phyloP scores from a whole-genome alignment of 371 early-diverging fungal species.

The Mucor sp. region DNA sequence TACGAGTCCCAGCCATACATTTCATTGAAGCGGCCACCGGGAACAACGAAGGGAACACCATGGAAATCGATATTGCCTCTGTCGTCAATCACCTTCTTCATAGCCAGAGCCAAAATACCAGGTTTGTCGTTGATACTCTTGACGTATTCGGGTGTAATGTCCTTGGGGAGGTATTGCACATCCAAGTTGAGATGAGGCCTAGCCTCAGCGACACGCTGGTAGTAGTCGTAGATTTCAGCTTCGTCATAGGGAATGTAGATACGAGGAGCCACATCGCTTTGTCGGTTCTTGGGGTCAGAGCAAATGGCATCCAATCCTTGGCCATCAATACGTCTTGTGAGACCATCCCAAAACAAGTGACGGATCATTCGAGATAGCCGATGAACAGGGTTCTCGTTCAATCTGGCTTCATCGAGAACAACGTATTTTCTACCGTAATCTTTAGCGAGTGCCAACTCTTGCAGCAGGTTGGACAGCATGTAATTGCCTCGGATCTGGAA shows the following conservation, averaged over 20 bases:
- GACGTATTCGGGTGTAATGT: constrained; percentile 87
- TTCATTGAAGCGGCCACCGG: constrained; percentile 97
- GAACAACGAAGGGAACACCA: constrained; percentile 93
- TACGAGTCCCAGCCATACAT: constrained; percentile 98
- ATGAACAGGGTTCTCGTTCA: constrained; percentile 90
- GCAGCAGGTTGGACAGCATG: constrained; percentile 87
- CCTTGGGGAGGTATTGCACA: constrained; percentile 81
- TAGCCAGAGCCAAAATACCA: constrained; percentile 86
- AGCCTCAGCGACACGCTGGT: constrained; percentile 57
- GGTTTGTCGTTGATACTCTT: constrained; percentile 83
- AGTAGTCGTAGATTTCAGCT: constrained; percentile 75
- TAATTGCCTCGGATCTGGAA: constrained; percentile 90
- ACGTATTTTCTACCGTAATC: constrained; percentile 81
- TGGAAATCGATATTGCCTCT: constrained; percentile 49
- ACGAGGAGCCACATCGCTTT: constrained; percentile 65
- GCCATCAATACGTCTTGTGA: constrained; percentile 90
- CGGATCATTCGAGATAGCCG: constrained; percentile 86
- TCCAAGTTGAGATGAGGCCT: constrained; percentile 72
- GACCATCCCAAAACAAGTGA: constrained; percentile 88
- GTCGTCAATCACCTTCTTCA: constrained; percentile 58
- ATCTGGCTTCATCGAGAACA: constrained; percentile 77
- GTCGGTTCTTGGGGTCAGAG: constrained; percentile 86
- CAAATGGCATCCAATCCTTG: constrained; percentile 85
- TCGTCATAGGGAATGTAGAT: constrained; percentile 89
- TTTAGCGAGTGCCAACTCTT: constrained; percentile 91